Base-by-base conservation (phyloP, 1,284 basidiomycete genomes). In the Vanrija humicola region DNA sequence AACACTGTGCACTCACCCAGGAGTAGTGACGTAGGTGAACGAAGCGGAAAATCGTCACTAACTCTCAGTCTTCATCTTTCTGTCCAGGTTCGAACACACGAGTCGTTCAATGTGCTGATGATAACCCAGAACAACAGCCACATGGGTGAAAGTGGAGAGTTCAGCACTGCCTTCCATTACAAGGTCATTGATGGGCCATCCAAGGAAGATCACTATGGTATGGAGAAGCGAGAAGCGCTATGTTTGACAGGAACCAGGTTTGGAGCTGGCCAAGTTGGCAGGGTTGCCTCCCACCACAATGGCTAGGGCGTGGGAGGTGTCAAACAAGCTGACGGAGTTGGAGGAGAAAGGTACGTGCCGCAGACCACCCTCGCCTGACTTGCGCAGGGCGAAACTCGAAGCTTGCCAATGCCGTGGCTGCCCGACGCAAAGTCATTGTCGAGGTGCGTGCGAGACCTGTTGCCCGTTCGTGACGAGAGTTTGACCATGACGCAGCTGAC, bases 261-360 rank as follows among this genome's bases (percentile, higher is more conserved):
- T 96, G 10, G 88, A 93, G 63, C 82, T 94, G 23, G 90, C 91
- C 15, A 82, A 83, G 46, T 81, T 93, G 1, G 90, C 89, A 0
- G 87, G 91, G 67, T 78, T 96, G 0, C 91, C 92, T 0, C 62
- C 72, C 0, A 81, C 86, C 45, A 83, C 91, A 7, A 69, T 90
- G 46, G 61, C 65, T 1, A 84, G 86, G 68, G 86, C 82, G 6
- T 80, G 76, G 55, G 78, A 83, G 53, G 82, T 90, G 0, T 82
- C 90, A 1, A 77, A 77, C 12, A 78, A 77, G 18, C 80, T 95
- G 7, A 77, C 80, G 3, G 81, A 81, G 18, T 71, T 87, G 15
- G 84, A 90, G 53, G 79, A 81, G 2, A 79, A 78, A 54, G 78
- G 83, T 59, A 25, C 50, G 65, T 21, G 29, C n/a, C 18, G 19